These are phyloP conservation scores for Medicago ruthenica DNA, from an alignment of 306 rosid genomes.

Conservation along the genomic window DNA sequence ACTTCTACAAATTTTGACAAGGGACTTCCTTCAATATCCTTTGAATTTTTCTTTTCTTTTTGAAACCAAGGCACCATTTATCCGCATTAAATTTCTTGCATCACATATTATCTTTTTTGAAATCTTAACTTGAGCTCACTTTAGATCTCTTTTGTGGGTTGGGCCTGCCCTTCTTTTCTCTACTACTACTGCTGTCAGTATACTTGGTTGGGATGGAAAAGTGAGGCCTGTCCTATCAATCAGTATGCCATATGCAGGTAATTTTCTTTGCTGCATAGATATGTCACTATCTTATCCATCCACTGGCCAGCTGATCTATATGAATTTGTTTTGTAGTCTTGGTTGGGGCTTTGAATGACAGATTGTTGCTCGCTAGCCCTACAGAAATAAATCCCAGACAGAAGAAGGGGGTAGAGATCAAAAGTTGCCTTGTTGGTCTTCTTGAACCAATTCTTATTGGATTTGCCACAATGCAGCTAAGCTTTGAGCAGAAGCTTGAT, in stretches of 20 bases:
- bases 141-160: conserved; percentile 91
- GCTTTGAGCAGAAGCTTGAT: conserved; percentile 96
- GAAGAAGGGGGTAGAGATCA: conserved; percentile 85
- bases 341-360: conserved; percentile 88
- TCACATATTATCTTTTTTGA: conserved; percentile 44
- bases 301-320: conserved; percentile 42
- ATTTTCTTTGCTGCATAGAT: conserved; percentile 39
- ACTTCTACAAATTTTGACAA: conserved; percentile 73
- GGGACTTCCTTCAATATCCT: conserved; percentile 98
- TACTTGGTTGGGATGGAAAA: conserved; percentile 99
- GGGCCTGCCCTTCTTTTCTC: conserved; percentile 98
- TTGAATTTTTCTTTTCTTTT: conserved; percentile 26
- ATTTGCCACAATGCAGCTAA: conserved; percentile 94
- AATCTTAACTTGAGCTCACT: conserved; percentile 76
- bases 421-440: conserved; percentile 97
- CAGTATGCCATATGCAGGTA: conserved; percentile 89
- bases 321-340: conserved; percentile 66
- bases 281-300: conserved; percentile 35
- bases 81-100: conserved; percentile 24
- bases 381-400: conserved; percentile 95
- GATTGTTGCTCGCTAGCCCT: conserved; percentile 85
- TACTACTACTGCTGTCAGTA: conserved; percentile 76
- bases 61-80: conserved; percentile 20
- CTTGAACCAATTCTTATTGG: conserved; percentile 98
- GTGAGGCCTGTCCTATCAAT: conserved; percentile 84